Base-by-base conservation (phyloP, 2,329 filamentous ascomycete species). In the Colletotrichum sublineola region DNA sequence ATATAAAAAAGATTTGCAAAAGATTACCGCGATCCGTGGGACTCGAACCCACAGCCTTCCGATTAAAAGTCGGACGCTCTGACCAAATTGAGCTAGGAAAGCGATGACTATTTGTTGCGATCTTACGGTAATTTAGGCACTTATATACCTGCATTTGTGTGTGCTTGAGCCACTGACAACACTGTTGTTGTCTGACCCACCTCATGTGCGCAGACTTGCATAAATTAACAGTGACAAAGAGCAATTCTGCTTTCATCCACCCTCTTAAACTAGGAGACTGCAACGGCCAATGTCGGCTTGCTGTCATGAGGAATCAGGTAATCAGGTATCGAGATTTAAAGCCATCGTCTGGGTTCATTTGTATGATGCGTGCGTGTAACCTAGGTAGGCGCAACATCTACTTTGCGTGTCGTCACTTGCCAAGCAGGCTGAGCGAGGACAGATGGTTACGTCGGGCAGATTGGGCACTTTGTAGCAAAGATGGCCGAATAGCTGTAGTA, bases 11-110 rank as follows among this genome's bases (percentile, higher is more conserved):
- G 6, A 44, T 7, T 6, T 11, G 18, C 29, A 52, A 69, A 56
- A 46, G 18, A 3, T 7, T 29, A 6, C 52, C 71, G 67, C 63
- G 67, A 73, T 71, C 62, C 64, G 71, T 62, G 71, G 64, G 62
- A 63, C 61, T 73, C 71, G 71, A 73, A 73, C 71, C 60, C 71
- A 61, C 68, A 73, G 68, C 71, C 71, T 71, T 73, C 63, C 62
- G 71, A 73, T 73, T 73, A 73, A 73, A 73, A 73, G 71, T 74
- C 71, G 63, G 64, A 74, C 64, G 71, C 71, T 67, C 71, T 72
- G 64, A 72, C 71, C 71, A 68, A 73, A 63, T 73, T 73, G 71
- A 71, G 71, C 71, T 71, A 73, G 68, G 71, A 68, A 71, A 55
- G 44, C 14, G 48, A 55, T 18, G 48, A 63, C 48, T 52, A 3